These are phyloP conservation scores for Trichoderma guizhouense DNA, from an alignment of 2,329 filamentous ascomycete genomes.

Conservation along the genomic window DNA sequence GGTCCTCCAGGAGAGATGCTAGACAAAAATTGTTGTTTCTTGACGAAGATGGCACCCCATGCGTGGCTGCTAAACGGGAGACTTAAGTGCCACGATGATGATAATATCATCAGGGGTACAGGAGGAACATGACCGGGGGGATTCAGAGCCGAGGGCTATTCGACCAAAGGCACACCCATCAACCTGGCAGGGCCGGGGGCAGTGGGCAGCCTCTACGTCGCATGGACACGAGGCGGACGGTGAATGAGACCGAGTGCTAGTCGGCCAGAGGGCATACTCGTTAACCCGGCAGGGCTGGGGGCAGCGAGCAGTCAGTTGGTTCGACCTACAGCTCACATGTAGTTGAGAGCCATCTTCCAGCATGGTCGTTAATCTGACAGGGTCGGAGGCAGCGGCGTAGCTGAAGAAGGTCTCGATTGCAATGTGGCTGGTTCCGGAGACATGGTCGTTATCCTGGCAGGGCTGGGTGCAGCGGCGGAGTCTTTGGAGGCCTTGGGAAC, in stretches of 20 bases:
- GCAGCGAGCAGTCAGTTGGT: not conserved
- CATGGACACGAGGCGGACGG: not conserved
- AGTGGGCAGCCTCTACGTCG: not conserved
- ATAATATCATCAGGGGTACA: not conserved
- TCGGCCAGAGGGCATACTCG: not conserved
- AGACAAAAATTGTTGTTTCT: not conserved
- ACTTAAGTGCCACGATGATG: not conserved
- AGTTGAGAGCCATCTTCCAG: not conserved
- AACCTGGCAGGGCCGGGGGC: not conserved
- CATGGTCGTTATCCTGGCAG: not conserved
- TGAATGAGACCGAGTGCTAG: not conserved
- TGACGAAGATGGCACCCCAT: not conserved
- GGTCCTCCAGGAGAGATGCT: not conserved
- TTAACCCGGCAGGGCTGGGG: not conserved
- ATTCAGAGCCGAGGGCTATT: not conserved
- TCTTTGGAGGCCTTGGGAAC: not conserved
- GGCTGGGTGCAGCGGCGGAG: not conserved
- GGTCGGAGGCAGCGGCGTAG: not conserved
- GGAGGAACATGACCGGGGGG: not conserved
- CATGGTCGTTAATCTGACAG: not conserved
- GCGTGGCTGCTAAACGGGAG: not conserved
- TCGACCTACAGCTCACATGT: not conserved
- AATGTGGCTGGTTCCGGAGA: not conserved
- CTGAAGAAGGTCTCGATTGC: not conserved
- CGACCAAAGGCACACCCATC: not conserved